Conservation (phyloP, 176 grass and related monocot genomes). For the Phoenix dactylifera region DNA sequence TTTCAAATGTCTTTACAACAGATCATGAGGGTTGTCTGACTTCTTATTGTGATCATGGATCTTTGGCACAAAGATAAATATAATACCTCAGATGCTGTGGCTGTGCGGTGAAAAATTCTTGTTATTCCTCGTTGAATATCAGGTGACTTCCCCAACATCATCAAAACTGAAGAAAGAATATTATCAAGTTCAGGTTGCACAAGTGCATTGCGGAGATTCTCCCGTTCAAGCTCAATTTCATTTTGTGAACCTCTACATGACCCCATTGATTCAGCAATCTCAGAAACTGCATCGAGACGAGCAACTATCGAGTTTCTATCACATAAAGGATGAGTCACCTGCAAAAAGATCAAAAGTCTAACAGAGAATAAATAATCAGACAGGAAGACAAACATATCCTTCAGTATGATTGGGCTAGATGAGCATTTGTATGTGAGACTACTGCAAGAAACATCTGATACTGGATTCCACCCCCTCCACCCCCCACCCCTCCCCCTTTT, state of each 20-base stretch:
- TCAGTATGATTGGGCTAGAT: no score
- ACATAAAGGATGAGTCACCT: slow-evolving; percentile 77
- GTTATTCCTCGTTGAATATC: slow-evolving; percentile 92
- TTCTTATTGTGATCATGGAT: background rate
- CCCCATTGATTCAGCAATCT: slow-evolving; percentile 77
- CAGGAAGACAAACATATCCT: background rate
- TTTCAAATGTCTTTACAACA: no score
- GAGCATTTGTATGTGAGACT: no score
- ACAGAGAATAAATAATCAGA: slow-evolving; percentile 17
- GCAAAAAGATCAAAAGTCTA: slow-evolving; percentile 25
- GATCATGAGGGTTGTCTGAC: no score
- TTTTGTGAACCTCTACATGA: slow-evolving; percentile 27
- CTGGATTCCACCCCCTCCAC: no score
- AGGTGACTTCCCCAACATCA: slow-evolving; percentile 53
- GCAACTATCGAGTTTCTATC: slow-evolving; percentile 68
- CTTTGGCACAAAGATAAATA: slow-evolving; percentile 10
- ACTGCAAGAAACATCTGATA: no score
- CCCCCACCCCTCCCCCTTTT: no score
- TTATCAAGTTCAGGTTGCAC: slow-evolving; percentile 46
- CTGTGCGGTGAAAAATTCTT: slow-evolving; percentile 82
- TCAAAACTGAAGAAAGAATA: slow-evolving; percentile 66
- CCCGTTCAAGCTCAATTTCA: slow-evolving; percentile 22
- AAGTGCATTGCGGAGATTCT: slow-evolving; percentile 5
- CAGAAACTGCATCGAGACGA: slow-evolving; percentile 82
- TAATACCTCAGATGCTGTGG: slow-evolving; percentile 64